phyloP scores from a whole-genome alignment of 2,329 filamentous ascomycete species.

The Stemphylium beticola region DNA sequence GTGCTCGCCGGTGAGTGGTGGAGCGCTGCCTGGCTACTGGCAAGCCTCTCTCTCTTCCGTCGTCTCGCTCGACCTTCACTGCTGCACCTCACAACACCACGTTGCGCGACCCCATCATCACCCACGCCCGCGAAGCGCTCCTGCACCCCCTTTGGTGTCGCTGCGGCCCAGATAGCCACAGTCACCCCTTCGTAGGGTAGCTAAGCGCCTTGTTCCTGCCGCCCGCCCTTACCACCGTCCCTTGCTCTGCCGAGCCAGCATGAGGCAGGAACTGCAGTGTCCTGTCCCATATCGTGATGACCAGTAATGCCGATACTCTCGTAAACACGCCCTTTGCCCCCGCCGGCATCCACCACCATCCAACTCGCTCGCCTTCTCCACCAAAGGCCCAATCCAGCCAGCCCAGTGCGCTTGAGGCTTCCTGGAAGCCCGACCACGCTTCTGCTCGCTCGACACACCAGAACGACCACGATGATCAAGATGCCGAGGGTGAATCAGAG shows the following conservation, averaged over 20 bases:
- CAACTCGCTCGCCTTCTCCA: constrained; percentile 19
- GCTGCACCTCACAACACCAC: constrained; percentile 12
- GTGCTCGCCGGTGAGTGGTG: constrained; percentile 29
- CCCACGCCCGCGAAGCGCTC: constrained; percentile 17
- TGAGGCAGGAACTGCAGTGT: constrained; percentile 48
- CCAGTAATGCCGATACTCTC: constrained; percentile 47
- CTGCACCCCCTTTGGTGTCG: constrained; percentile 18
- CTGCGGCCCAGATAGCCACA: constrained; percentile 10
- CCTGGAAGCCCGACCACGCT: constrained; percentile 1
- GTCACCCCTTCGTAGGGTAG: constrained; percentile 15
- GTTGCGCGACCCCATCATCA: constrained; percentile 12
- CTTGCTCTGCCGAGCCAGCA: constrained; percentile 42
- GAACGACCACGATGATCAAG: constrained; percentile 39
- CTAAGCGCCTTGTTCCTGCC: constrained; percentile 32
- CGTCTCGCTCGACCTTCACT: constrained; percentile 20
- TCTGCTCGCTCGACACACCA: not conserved
- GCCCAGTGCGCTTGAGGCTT: not conserved
- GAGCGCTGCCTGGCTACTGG: constrained; percentile 16
- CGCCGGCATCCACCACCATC: constrained; percentile 17
- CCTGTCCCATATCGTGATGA: constrained; percentile 49
- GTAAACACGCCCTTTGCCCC: constrained; percentile 37
- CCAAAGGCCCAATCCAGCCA: constrained; percentile 18
- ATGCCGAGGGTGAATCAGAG: constrained; percentile 55
- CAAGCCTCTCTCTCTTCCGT: constrained; percentile 27
- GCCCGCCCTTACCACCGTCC: constrained; percentile 18